Percentiles rank a stretch among this genome's conserved stretches.
Conservation (phyloP, 306 rosid genomes). For the Cicer arietinum region DNA sequence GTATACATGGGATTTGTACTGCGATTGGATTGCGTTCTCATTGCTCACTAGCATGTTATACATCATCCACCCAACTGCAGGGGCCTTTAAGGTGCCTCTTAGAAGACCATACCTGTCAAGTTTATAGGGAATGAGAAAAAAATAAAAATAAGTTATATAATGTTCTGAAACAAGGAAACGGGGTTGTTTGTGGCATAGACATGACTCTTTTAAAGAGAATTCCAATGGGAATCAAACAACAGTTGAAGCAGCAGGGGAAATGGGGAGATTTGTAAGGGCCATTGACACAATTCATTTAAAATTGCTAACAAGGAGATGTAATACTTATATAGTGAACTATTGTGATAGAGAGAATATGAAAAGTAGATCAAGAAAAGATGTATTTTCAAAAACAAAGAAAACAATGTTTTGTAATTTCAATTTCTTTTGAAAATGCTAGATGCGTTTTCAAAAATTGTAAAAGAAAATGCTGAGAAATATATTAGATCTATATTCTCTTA, state of each 20-base stretch:
- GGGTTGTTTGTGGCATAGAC: not conserved
- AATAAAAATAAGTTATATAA: slow-evolving; percentile 35
- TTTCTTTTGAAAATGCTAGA: no score
- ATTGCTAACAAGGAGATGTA: no score
- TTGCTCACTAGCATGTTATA: slow-evolving; percentile 94
- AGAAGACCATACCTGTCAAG: slow-evolving; percentile 79
- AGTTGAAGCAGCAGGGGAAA: slow-evolving; percentile 7
- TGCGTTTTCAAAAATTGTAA: no score
- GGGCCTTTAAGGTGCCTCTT: slow-evolving; percentile 87
- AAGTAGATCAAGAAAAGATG: no score
- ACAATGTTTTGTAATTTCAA: no score
- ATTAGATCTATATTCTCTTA: no score
- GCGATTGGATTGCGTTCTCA: slow-evolving; percentile 86
- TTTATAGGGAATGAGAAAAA: slow-evolving; percentile 30
- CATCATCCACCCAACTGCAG: slow-evolving; percentile 99
- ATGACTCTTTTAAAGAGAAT: slow-evolving; percentile 1
- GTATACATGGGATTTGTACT: slow-evolving; percentile 92
- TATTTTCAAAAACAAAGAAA: no score
- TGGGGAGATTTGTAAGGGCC: slow-evolving; percentile 14
- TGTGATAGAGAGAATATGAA: no score
- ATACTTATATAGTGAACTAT: no score
- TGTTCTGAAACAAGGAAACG: slow-evolving; percentile 26
- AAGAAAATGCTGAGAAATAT: no score
- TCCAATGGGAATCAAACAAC: slow-evolving; percentile 10
- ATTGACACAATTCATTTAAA: not conserved